Percentiles rank a stretch among this genome's conserved stretches.
phyloP scores from a whole-genome alignment of 208 protist genomes.

The Acanthamoeba royreba region DNA sequence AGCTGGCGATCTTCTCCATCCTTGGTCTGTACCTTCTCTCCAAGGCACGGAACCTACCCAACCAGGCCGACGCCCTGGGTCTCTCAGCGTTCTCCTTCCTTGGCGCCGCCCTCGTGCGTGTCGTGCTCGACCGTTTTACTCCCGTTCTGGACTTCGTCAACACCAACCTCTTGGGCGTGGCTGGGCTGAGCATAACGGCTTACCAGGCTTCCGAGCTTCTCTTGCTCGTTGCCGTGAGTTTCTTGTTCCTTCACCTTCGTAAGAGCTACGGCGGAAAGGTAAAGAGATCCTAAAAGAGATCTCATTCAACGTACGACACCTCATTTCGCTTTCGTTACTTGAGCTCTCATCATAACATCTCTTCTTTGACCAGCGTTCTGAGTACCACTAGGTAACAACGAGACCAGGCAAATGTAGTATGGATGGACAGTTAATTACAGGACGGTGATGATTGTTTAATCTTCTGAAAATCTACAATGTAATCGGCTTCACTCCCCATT shows the following conservation, averaged over 20 bases:
- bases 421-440: too few species aligned
- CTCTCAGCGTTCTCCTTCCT: not conserved
- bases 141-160: not conserved
- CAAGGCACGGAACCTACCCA: not conserved
- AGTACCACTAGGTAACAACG: too few species aligned
- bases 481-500: too few species aligned
- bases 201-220: not conserved
- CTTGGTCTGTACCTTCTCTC: not conserved
- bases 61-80: not conserved
- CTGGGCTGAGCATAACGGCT: not conserved
- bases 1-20: not conserved
- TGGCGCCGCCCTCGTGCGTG: not conserved
- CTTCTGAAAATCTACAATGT: too few species aligned
- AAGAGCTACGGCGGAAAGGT: not conserved
- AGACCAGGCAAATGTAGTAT: too few species aligned
- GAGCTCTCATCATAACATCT: too few species aligned
- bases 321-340: too few species aligned
- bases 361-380: too few species aligned
- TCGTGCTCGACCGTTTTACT: not conserved
- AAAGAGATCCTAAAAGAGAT: not conserved
- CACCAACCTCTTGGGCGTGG: not conserved
- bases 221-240: not conserved
- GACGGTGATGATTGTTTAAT: too few species aligned
- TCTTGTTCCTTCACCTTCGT: not conserved
- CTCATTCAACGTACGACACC: not conserved